phyloP scores from a whole-genome alignment of 805 yeast genomes.

The Yarrowia alimentaria region DNA sequence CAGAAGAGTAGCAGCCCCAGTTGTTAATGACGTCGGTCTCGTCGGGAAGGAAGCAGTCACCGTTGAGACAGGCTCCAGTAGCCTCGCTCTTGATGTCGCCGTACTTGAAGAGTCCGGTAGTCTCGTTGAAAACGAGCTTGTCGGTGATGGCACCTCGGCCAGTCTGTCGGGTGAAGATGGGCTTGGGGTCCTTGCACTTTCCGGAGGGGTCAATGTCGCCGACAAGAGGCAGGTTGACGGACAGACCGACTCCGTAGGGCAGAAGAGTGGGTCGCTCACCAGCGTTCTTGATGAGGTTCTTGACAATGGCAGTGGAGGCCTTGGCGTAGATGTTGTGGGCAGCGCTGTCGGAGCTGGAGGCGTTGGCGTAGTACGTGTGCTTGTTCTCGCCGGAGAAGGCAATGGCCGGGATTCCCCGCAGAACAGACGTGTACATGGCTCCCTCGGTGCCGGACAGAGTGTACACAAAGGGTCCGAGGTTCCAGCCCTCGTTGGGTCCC shows the following conservation, averaged over 20 bases:
- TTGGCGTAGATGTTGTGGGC: conserved; percentile 23
- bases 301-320: conserved; percentile 13
- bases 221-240: conserved; percentile 21
- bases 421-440: conserved; percentile 45
- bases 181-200: conserved; percentile 26
- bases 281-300: conserved; percentile 26
- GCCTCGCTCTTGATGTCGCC: conserved; percentile 18
- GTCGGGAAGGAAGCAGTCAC: conserved; percentile 23
- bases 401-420: conserved; percentile 45
- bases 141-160: conserved; percentile 21
- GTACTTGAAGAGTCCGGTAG: conserved; percentile 19
- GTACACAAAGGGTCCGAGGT: conserved; percentile 42
- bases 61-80: conserved; percentile 17
- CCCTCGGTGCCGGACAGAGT: conserved; percentile 47
- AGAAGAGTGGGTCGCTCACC: conserved; percentile 20
- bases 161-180: conserved; percentile 26
- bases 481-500: conserved; percentile 50
- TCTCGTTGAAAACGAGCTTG: conserved; percentile 21
- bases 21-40: conserved; percentile 20
- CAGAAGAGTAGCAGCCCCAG: conserved; percentile 25
- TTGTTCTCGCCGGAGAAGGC: conserved; percentile 43
- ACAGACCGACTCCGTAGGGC: conserved; percentile 17
- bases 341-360: conserved; percentile 6
- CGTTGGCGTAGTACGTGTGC: conserved; percentile 25
- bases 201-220: conserved; percentile 26